Percentiles rank a stretch among this genome's conserved stretches.
phyloP scores from a whole-genome alignment of 352 stramenopile genomes.

The Globisporangium polare region DNA sequence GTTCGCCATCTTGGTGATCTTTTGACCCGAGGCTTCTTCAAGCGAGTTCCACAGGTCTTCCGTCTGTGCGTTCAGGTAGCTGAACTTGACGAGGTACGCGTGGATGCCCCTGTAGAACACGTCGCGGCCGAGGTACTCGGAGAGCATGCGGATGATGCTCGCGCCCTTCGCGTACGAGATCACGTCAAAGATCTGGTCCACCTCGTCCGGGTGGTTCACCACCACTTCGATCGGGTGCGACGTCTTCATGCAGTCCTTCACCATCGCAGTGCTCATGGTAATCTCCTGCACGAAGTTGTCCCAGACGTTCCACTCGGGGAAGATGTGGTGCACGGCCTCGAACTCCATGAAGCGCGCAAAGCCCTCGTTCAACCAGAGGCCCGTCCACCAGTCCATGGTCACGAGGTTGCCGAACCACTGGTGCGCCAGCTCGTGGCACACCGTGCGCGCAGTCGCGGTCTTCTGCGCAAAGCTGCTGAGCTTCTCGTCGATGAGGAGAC shows the following conservation, averaged over 20 bases:
- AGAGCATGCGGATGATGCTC: constrained; percentile 78
- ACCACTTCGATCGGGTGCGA: constrained; percentile 95
- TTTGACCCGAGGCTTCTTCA: constrained; percentile 87
- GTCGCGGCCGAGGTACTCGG: constrained; percentile 67
- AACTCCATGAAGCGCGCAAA: constrained; percentile 98
- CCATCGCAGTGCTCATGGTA: constrained; percentile 79
- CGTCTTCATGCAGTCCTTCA: constrained; percentile 90
- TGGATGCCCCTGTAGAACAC: constrained; percentile 86
- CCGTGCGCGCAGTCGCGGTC: constrained; percentile 88
- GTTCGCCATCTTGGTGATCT: constrained; percentile 90
- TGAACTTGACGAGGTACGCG: constrained; percentile 91
- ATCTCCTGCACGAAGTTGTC: constrained; percentile 92
- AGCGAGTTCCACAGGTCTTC: constrained; percentile 94
- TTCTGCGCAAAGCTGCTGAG: constrained; percentile 67
- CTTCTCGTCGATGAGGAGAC: constrained; percentile 84
- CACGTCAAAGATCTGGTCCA: constrained; percentile 98
- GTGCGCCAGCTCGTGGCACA: constrained; percentile 98
- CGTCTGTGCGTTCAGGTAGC: constrained; percentile 95
- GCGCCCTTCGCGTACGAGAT: constrained; percentile 95
- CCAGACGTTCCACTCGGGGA: constrained; percentile 96
- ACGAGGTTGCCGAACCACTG: constrained; percentile 98
- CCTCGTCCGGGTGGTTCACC: constrained; percentile 92
- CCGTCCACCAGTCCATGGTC: constrained; percentile 98
- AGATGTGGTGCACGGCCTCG: constrained; percentile 89
- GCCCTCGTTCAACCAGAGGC: constrained; percentile 97